phyloP scores from a whole-genome alignment of 2,329 filamentous ascomycete genomes.

The Beauveria caledonica region DNA sequence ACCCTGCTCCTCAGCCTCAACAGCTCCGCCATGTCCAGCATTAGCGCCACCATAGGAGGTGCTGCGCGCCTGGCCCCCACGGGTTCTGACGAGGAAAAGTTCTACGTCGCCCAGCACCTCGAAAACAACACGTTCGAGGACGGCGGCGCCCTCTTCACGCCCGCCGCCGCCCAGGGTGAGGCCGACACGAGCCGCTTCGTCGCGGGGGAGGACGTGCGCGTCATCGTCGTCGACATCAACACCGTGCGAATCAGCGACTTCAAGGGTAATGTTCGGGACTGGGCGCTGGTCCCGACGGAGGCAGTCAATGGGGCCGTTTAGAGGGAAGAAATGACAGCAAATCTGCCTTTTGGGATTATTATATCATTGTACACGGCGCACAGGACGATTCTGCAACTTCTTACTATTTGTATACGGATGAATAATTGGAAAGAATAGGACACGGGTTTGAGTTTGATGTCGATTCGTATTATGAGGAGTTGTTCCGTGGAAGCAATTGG shows the following conservation, averaged over 20 bases:
- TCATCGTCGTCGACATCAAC: slow-evolving; percentile 76
- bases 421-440: neutral
- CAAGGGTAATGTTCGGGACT: slow-evolving; percentile 91
- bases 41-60: slow-evolving; percentile 92
- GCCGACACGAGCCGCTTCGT: slow-evolving; percentile 60
- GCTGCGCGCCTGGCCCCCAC: slow-evolving; percentile 62
- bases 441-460: neutral
- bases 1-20: slow-evolving; percentile 85
- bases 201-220: slow-evolving; percentile 73
- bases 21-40: slow-evolving; percentile 75
- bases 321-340: neutral
- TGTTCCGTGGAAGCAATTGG: neutral
- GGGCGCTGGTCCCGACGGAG: slow-evolving; percentile 34
- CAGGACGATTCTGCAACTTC: neutral
- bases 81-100: slow-evolving; percentile 75
- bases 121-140: slow-evolving; percentile 82
- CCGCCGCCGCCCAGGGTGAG: slow-evolving; percentile 30
- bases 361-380: slow-evolving; percentile 5
- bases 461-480: neutral
- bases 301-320: slow-evolving; percentile 32
- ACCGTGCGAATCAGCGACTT: slow-evolving; percentile 87
- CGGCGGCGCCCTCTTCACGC: slow-evolving; percentile 23
- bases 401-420: neutral
- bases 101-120: slow-evolving; percentile 74
- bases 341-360: neutral